These are phyloP conservation scores for Pyracantha coccinea DNA, from an alignment of 331 rosid genomes.

Conservation along the genomic window DNA sequence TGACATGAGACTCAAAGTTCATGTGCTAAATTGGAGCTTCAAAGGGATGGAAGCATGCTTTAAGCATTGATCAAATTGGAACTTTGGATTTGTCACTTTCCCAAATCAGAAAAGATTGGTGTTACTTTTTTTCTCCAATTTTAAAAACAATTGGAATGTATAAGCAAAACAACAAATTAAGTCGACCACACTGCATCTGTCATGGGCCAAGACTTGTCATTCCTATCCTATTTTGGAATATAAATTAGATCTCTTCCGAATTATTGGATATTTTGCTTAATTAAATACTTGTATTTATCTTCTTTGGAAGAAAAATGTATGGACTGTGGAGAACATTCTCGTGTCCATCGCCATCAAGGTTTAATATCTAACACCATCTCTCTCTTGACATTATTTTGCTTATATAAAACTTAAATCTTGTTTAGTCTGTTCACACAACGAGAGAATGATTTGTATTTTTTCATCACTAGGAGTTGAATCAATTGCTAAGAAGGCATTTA, in stretches of 20 bases:
- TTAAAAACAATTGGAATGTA: not conserved
- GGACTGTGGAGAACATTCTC: no score
- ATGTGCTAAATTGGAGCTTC: not conserved
- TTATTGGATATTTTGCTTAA: not conserved
- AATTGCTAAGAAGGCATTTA: no score
- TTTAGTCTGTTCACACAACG: no score
- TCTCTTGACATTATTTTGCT: no score
- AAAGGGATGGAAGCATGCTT: not conserved
- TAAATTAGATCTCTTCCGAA: not conserved
- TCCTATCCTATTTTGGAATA: not conserved
- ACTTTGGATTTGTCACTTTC: slow-evolving; percentile 7
- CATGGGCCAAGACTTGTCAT: not conserved
- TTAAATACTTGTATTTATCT: not conserved
- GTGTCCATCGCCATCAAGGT: no score
- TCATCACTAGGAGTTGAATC: no score
- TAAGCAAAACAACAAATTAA: not conserved
- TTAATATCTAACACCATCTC: no score
- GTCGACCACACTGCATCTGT: slow-evolving; percentile 1
- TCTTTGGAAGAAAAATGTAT: no score
- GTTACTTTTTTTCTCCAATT: not conserved
- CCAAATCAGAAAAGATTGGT: not conserved
- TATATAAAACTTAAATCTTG: no score
- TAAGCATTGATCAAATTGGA: not conserved
- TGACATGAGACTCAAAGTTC: not conserved
- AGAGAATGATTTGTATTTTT: no score